phyloP scores from a whole-genome alignment of 257 asterid genomes.

The Scutellaria galericulata region DNA sequence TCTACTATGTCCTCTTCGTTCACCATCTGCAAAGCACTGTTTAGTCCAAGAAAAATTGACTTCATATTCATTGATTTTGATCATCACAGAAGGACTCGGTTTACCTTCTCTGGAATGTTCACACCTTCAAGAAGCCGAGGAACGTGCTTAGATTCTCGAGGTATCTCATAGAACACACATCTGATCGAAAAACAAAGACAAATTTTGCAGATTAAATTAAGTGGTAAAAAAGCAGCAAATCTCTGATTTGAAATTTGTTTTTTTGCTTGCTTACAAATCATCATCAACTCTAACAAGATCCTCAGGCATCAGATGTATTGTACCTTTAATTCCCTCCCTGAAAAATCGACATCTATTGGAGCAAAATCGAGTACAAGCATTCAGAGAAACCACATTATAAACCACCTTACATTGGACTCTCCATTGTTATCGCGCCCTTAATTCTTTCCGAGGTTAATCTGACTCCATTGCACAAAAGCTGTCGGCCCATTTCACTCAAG shows the following conservation, averaged over 20 bases:
- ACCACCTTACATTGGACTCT: constrained; percentile 32
- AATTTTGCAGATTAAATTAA: neutral
- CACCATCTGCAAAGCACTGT: constrained; percentile 34
- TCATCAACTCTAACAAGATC: constrained; percentile 10
- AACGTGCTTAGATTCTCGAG: constrained; percentile 1
- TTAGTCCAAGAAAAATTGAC: neutral
- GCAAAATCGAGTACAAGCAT: too few relatives aligned
- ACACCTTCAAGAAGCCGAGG: constrained; percentile 44
- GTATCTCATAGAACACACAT: constrained; percentile 39
- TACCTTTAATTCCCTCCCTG: constrained; percentile 38
- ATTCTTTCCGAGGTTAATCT: constrained; percentile 24
- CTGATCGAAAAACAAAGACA: constrained; percentile 25
- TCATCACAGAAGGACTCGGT: neutral
- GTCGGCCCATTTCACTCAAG: neutral
- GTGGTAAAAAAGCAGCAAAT: neutral
- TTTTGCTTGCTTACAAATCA: constrained; percentile 39
- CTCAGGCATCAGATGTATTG: constrained; percentile 30
- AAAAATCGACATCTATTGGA: constrained; percentile 6
- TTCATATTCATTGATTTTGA: neutral
- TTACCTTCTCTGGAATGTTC: constrained; percentile 41
- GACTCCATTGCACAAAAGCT: neutral
- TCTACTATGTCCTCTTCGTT: constrained; percentile 22
- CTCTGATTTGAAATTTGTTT: neutral
- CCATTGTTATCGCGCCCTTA: constrained; percentile 25
- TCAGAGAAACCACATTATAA: neutral